Percentiles rank a stretch among this genome's conserved stretches.
These are phyloP conservation scores for Letharia lupina DNA, from an alignment of 495 filamentous ascomycete genomes.

Conservation along the genomic window DNA sequence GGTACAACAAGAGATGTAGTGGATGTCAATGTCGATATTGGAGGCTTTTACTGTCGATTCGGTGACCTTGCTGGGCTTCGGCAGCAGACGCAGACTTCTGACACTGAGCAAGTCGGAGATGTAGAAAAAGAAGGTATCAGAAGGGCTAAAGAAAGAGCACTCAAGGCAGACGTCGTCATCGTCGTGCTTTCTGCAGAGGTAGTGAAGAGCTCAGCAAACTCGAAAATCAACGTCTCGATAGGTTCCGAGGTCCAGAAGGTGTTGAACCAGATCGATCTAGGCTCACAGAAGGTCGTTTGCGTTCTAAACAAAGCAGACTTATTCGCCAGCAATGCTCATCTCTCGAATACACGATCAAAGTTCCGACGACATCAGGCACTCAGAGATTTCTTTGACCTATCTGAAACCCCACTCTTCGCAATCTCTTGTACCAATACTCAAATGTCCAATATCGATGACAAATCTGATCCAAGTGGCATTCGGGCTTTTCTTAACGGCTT, in stretches of 20 bases:
- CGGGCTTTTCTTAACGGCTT: constrained; percentile 59
- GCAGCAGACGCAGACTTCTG: constrained; percentile 20
- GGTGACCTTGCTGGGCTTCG: constrained; percentile 86
- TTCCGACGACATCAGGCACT: constrained; percentile 9
- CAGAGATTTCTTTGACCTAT: constrained; percentile 8
- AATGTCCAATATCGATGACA: constrained; percentile 1
- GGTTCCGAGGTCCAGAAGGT: constrained; percentile 22
- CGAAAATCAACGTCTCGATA: constrained; percentile 33
- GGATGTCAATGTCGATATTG: constrained; percentile 83
- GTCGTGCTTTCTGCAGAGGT: constrained; percentile 65
- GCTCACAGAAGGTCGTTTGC: constrained; percentile 44
- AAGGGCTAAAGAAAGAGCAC: constrained; percentile 69
- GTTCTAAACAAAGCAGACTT: constrained; percentile 46
- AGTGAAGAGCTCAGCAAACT: constrained; percentile 6
- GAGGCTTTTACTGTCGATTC: constrained; percentile 78
- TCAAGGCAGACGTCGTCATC: constrained; percentile 79
- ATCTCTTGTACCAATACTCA: constrained; percentile 60
- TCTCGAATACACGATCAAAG: not conserved
- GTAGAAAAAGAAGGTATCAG: constrained; percentile 88
- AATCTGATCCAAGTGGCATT: constrained; percentile 54
- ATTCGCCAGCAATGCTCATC: constrained; percentile 12
- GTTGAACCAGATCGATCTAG: constrained; percentile 13
- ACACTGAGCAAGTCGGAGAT: constrained; percentile 45
- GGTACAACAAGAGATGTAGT: constrained; percentile 93
- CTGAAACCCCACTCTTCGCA: constrained; percentile 35